Conservation (phyloP, 495 filamentous ascomycete species). For the Penicillium daleae region DNA sequence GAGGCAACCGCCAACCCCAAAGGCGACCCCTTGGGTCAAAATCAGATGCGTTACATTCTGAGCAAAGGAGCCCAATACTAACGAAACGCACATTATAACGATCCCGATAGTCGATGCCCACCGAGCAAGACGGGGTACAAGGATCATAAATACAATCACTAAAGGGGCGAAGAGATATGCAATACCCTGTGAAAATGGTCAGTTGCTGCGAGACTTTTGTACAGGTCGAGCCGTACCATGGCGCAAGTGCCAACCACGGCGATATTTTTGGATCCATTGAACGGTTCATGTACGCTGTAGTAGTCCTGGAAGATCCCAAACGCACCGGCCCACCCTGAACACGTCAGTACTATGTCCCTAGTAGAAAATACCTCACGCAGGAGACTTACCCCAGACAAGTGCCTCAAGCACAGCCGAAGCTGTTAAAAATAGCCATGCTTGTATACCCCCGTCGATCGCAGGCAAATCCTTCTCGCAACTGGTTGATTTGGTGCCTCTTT, state of each 20-base stretch:
- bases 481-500: not conserved
- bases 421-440: slow-evolving; percentile 66
- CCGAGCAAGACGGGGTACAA: slow-evolving; percentile 30
- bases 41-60: slow-evolving; percentile 49
- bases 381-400: slow-evolving; percentile 62
- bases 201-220: not conserved
- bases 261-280: slow-evolving; percentile 40
- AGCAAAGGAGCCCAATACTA: slow-evolving; percentile 50
- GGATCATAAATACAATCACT: slow-evolving; percentile 39
- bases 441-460: slow-evolving; percentile 59
- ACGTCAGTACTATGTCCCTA: not conserved
- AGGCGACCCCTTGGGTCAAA: slow-evolving; percentile 52
- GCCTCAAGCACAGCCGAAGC: slow-evolving; percentile 64
- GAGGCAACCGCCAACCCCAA: slow-evolving; percentile 49
- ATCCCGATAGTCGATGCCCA: slow-evolving; percentile 46
- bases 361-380: not conserved
- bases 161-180: slow-evolving; percentile 53
- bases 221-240: slow-evolving; percentile 31
- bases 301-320: slow-evolving; percentile 65
- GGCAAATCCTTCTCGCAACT: slow-evolving; percentile 40
- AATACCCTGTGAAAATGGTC: slow-evolving; percentile 35
- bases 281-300: slow-evolving; percentile 54
- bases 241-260: slow-evolving; percentile 52
- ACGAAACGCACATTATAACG: slow-evolving; percentile 40
- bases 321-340: slow-evolving; percentile 62